Conservation (phyloP, 148 eudicot genomes). For the Limonium bicolor region DNA sequence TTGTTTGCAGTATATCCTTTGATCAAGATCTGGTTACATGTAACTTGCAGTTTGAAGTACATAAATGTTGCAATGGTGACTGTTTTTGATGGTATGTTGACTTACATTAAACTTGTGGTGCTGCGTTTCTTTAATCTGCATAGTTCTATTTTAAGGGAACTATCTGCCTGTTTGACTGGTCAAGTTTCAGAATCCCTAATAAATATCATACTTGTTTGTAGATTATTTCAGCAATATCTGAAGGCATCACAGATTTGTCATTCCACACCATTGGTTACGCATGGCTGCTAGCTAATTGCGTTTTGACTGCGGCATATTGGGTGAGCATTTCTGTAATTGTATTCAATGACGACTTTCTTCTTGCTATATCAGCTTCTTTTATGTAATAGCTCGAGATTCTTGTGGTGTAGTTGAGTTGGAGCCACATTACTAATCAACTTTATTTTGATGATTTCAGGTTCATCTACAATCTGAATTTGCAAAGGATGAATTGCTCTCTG, state of each 20-base stretch:
- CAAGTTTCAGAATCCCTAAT: no score
- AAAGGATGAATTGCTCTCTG: no score
- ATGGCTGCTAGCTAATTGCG: conserved; percentile 63
- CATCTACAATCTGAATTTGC: no score
- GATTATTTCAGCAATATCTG: conserved; percentile 71
- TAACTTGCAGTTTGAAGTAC: conserved; percentile 65
- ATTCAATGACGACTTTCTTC: neutral
- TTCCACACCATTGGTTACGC: conserved; percentile 53
- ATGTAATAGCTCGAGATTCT: neutral
- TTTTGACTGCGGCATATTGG: conserved; percentile 66
- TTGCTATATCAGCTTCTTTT: neutral
- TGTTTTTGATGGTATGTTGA: conserved; percentile 78
- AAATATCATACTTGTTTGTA: no score
- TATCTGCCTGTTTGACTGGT: no score
- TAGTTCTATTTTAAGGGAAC: no score
- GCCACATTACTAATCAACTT: no score
- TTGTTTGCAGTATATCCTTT: no score
- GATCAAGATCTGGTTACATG: conserved; percentile 77
- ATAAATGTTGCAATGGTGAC: conserved; percentile 97
- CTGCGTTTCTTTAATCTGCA: no score
- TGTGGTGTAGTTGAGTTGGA: conserved; percentile 49
- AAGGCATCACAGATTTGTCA: conserved; percentile 68
- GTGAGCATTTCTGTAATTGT: conserved; percentile 27
- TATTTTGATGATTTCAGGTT: no score
- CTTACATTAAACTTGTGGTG: no score